phyloP scores from a whole-genome alignment of 1,284 basidiomycete species.

The Puccinia coronata region DNA sequence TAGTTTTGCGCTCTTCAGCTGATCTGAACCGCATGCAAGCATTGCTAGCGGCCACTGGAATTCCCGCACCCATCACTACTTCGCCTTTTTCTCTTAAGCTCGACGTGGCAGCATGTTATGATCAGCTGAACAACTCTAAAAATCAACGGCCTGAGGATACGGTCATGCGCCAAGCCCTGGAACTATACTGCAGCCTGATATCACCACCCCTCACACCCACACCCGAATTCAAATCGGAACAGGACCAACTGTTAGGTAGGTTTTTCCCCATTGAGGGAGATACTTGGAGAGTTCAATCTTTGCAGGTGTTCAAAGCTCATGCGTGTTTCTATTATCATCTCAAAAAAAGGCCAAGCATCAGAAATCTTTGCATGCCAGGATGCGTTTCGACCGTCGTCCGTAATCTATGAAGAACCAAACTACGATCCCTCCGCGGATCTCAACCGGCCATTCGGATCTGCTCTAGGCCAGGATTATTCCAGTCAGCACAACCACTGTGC shows the following conservation, averaged over 20 bases:
- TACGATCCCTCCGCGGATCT: not conserved
- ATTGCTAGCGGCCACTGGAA: not conserved
- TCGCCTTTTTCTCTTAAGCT: constrained; percentile 14
- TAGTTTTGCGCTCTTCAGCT: not conserved
- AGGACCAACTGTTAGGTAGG: not conserved
- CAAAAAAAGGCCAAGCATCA: not conserved
- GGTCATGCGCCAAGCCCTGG: constrained; percentile 46
- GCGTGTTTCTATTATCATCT: not conserved
- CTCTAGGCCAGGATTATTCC: not conserved
- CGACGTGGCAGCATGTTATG: constrained; percentile 35
- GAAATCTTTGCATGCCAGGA: not conserved
- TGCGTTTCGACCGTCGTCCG: not conserved
- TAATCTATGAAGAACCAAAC: not conserved
- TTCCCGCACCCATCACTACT: not conserved
- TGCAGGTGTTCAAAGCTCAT: too few species aligned
- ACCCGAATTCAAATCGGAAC: not conserved
- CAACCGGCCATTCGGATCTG: not conserved
- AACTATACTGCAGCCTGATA: constrained; percentile 44
- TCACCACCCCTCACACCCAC: constrained; percentile 20
- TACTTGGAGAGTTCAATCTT: too few species aligned
- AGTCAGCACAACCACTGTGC: not conserved
- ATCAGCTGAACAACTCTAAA: not conserved
- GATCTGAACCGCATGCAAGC: not conserved
- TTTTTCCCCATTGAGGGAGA: not conserved
- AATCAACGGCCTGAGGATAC: constrained; percentile 20